Evolutionary conservation across 495 filamentous ascomycete genomes (phyloP).

Genomic region (Bathelium albidoporum): DNA sequence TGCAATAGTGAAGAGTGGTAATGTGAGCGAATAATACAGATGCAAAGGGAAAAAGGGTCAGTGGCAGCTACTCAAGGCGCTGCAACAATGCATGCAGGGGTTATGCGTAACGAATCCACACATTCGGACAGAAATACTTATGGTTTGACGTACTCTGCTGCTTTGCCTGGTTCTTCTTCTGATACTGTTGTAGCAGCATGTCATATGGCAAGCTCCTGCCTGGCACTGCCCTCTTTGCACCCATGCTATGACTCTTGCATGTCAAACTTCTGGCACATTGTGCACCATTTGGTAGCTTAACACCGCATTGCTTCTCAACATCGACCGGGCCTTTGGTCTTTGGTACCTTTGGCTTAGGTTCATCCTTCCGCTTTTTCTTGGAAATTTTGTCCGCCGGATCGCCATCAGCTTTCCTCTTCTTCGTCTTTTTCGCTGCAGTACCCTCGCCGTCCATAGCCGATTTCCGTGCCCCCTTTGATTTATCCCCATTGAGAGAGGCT

Average conservation of each 20-base stretch:
- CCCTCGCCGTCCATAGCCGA: slow-evolving; percentile 46
- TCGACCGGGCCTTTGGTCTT: slow-evolving; percentile 95
- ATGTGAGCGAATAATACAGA: neutral
- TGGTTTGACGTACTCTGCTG: slow-evolving; percentile 65
- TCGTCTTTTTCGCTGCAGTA: slow-evolving; percentile 55
- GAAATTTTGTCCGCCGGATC: slow-evolving; percentile 18
- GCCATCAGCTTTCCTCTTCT: slow-evolving; percentile 85
- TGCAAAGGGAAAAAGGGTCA: too few species aligned
- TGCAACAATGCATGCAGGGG: too few species aligned
- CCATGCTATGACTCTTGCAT: slow-evolving; percentile 96
- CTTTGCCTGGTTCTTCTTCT: slow-evolving; percentile 98
- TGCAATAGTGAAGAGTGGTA: neutral
- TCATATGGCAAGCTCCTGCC: slow-evolving; percentile 90
- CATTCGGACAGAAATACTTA: neutral
- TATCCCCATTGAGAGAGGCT: slow-evolving; percentile 26
- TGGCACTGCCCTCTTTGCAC: slow-evolving; percentile 82
- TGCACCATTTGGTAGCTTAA: slow-evolving; percentile 70
- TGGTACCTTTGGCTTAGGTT: slow-evolving; percentile 68
- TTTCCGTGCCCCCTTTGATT: slow-evolving; percentile 57
- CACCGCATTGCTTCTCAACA: slow-evolving; percentile 95
- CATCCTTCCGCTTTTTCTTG: slow-evolving; percentile 88
- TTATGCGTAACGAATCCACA: neutral
- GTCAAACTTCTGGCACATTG: slow-evolving; percentile 86
- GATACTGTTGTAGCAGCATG: slow-evolving; percentile 84
- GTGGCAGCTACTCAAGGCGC: too few species aligned